These are phyloP conservation scores for Wickerhamiella lipophila DNA, from an alignment of 805 yeast species.

Conservation along the genomic window DNA sequence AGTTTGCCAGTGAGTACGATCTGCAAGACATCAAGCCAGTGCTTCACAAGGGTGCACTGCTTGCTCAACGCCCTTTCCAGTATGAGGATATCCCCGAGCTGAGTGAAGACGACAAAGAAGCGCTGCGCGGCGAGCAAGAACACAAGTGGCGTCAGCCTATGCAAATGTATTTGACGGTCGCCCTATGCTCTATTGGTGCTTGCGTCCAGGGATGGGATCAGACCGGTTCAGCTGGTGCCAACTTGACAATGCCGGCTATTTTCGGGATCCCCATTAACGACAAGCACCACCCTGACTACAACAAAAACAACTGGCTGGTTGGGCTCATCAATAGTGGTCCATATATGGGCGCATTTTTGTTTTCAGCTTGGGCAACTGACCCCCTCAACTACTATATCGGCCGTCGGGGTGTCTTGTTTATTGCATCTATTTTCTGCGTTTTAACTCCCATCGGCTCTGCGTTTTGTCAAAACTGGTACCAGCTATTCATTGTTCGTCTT, in stretches of 20 bases:
- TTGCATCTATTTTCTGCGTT: conserved; percentile 40
- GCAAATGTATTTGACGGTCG: conserved; percentile 36
- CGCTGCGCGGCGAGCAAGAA: conserved; percentile 33
- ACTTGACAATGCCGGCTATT: conserved; percentile 37
- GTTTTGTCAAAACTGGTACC: conserved; percentile 47
- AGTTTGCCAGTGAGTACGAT: conserved; percentile 18
- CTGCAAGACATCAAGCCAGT: conserved; percentile 20
- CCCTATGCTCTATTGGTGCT: conserved; percentile 51
- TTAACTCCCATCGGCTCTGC: conserved; percentile 50
- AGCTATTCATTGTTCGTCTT: conserved; percentile 47
- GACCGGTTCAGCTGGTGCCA: conserved; percentile 57
- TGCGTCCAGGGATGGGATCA: conserved; percentile 70
- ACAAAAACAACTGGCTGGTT: conserved; percentile 31
- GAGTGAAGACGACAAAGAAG: conserved; percentile 24
- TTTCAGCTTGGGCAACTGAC: conserved; percentile 42
- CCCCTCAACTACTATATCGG: conserved; percentile 41
- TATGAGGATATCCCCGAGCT: conserved; percentile 20
- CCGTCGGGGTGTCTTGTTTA: conserved; percentile 35
- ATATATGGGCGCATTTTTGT: conserved; percentile 36
- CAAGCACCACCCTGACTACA: conserved; percentile 19
- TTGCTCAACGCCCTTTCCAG: conserved; percentile 36
- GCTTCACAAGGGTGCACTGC: conserved; percentile 37
- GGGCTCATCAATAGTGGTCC: conserved; percentile 59
- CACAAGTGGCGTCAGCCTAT: conserved; percentile 37
- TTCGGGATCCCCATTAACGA: conserved; percentile 30